Evolutionary conservation across 208 protist species (phyloP).

Genomic region (Trypanosoma conorhini): DNA sequence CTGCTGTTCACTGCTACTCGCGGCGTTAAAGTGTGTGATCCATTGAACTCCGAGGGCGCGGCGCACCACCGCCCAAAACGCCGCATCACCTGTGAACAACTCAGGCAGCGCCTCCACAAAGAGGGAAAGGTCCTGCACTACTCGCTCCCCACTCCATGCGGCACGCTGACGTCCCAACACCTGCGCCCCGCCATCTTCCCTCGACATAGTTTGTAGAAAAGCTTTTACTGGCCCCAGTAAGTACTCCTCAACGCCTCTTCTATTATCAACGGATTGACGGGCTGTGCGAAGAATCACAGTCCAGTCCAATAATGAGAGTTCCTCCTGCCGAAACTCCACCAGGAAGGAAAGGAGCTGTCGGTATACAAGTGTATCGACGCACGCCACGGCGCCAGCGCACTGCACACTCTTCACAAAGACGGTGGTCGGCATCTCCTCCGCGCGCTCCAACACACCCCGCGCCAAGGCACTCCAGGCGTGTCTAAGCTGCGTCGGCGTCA

Average conservation of each 20-base stretch:
- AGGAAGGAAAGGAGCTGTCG: conserved; percentile 56
- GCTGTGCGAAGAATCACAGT: conserved; percentile 44
- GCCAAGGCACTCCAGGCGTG: conserved; percentile 36
- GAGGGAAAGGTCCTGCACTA: conserved; percentile 27
- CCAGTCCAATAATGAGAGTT: conserved; percentile 42
- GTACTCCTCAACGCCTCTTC: conserved; percentile 21
- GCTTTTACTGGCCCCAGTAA: conserved; percentile 26
- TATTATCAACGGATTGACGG: conserved; percentile 27
- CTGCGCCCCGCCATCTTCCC: not conserved
- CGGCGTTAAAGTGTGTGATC: conserved; percentile 6
- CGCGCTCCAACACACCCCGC: conserved; percentile 26
- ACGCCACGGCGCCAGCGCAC: conserved; percentile 51
- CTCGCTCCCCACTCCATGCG: not conserved
- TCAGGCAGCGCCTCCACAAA: conserved; percentile 44
- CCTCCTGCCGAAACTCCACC: conserved; percentile 25
- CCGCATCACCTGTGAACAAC: conserved; percentile 40
- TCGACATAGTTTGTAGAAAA: conserved; percentile 16
- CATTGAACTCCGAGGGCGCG: conserved; percentile 36
- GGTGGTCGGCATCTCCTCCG: conserved; percentile 5
- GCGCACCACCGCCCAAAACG: conserved; percentile 43
- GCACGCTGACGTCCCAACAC: not conserved
- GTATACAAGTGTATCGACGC: conserved; percentile 58
- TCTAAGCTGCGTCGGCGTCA: conserved; percentile 22
- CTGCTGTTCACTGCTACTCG: conserved; percentile 1
- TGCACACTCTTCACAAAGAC: conserved; percentile 49